These are phyloP conservation scores for Metschnikowia kofuensis DNA, from an alignment of 805 yeast genomes.

Conservation along the genomic window DNA sequence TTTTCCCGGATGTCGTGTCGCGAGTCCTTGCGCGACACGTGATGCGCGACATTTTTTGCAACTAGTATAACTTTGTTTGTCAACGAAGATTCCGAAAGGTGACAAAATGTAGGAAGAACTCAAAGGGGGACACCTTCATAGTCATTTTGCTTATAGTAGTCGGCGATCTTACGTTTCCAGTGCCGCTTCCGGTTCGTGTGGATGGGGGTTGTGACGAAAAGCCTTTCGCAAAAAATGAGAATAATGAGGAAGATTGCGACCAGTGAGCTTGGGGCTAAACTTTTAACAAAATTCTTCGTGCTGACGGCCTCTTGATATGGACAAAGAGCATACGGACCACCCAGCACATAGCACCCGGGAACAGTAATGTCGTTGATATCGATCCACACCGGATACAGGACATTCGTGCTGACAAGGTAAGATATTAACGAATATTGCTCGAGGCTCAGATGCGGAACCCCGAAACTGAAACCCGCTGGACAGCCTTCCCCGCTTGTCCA, in stretches of 20 bases:
- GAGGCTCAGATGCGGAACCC: constrained; percentile 35
- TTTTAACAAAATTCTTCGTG: constrained; percentile 52
- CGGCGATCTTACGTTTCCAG: constrained; percentile 56
- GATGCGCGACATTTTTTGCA: constrained; percentile 5
- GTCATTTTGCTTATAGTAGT: constrained; percentile 57
- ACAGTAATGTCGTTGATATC: constrained; percentile 77
- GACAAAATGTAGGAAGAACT: too few species aligned
- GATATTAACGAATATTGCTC: constrained; percentile 32
- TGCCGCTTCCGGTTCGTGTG: constrained; percentile 63
- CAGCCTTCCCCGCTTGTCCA: constrained; percentile 32
- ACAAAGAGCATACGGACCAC: constrained; percentile 74
- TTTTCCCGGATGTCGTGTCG: constrained; percentile 1
- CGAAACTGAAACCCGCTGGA: constrained; percentile 30
- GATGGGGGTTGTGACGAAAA: constrained; percentile 60
- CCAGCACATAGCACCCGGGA: constrained; percentile 78
- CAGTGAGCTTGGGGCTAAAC: constrained; percentile 65
- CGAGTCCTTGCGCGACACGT: constrained; percentile 4
- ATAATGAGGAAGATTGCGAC: constrained; percentile 53
- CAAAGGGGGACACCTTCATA: constrained; percentile 87
- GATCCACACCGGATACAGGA: constrained; percentile 59
- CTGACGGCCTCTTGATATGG: constrained; percentile 66
- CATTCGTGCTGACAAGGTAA: constrained; percentile 24
- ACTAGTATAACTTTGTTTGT: not conserved
- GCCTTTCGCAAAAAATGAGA: constrained; percentile 51
- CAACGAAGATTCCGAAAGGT: too few species aligned